Evolutionary conservation across 139 green algal genomes (phyloP), one percentile per base, ranked within the genome.

Genomic region (Diplosphaera chodatii): DNA sequence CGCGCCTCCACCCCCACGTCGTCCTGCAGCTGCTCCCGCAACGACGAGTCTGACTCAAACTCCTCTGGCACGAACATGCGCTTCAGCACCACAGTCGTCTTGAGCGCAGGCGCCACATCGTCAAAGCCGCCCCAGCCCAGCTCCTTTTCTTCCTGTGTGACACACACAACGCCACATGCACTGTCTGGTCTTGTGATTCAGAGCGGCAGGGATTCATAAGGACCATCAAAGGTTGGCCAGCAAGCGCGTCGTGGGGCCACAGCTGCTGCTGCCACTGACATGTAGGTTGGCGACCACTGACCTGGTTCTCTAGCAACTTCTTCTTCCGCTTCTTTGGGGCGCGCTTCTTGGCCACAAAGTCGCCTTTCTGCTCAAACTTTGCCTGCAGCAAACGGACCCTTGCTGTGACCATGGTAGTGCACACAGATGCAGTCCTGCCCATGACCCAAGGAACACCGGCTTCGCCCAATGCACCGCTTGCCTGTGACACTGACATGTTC

Each of bases 101-200:
- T 81, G 30, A 18, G 28, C 23, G 75, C n/a, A 15, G 65, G 48
- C 8, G 2, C 34, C 55, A 68, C 63, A 37, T 98, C 94, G 76
- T 98, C 94, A 77, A 96, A 97, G 34, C 94, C 94, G 23, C 79
- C 81, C 92, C 92, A 97, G 10, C 86, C 86, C 68, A 98, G 80
- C 63, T 77, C 71, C 73, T 85, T 83, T 55, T 83, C 78, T 56
- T 77, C 62, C 70, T 81, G 78, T 1, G 32, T 25, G 8, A 64
- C 31, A 31, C 67, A 62, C 18, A 59, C 37, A 66, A 32, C 64
- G 21, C 18, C 15, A 25, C 62, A 59, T 27, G 48, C 22, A n/a
- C 18, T 59, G 18, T 23, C 48, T 25, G 16, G 22, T 23, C 48
- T 10, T 20, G 37, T 48, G 37, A 10, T 48, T 6, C 37, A 48